A percentile compares a stretch with the other conserved stretches of the same genome.
These are phyloP conservation scores for Cercospora sp. DNA, from an alignment of 2,329 filamentous ascomycete species.

Conservation along the genomic window DNA sequence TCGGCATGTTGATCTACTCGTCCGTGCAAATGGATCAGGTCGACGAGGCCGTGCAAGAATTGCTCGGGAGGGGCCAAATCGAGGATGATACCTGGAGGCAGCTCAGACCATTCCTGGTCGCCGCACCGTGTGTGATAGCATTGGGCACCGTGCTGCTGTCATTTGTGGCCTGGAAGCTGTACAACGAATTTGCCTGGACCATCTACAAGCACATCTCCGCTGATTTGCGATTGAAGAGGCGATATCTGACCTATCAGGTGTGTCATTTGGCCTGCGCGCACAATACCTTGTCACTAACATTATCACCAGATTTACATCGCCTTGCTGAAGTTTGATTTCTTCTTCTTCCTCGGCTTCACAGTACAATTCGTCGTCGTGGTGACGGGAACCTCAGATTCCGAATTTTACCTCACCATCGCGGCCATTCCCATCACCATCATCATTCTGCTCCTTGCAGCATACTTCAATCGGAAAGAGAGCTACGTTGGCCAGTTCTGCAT, in stretches of 20 bases:
- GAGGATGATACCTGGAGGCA: conserved; percentile 63
- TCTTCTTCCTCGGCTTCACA: conserved; percentile 99
- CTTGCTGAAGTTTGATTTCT: conserved; percentile 97
- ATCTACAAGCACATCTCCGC: conserved; percentile 99
- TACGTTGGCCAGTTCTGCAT: conserved; percentile 72
- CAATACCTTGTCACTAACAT: conserved; percentile 9
- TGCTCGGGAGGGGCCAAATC: conserved; percentile 50
- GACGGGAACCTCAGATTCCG: conserved; percentile 62
- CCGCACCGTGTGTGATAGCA: conserved; percentile 81
- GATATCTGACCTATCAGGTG: conserved; percentile 95
- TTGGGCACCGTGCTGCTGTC: conserved; percentile 71
- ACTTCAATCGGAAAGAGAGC: conserved; percentile 81
- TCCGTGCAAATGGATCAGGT: conserved; percentile 93
- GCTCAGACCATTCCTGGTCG: conserved; percentile 74
- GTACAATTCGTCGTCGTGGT: conserved; percentile 98
- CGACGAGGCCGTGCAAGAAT: conserved; percentile 63
- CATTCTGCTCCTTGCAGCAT: conserved; percentile 82
- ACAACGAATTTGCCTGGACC: conserved; percentile 98
- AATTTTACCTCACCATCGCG: conserved; percentile 82
- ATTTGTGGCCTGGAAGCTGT: conserved; percentile 88
- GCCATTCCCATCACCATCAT: conserved; percentile 89
- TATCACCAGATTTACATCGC: conserved; percentile 86
- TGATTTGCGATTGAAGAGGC: conserved; percentile 92
- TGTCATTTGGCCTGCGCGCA: conserved; percentile 23
- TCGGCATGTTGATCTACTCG: conserved; percentile 88